phyloP scores from a whole-genome alignment of 2,329 filamentous ascomycete species.

The Colletotrichum godetiae region DNA sequence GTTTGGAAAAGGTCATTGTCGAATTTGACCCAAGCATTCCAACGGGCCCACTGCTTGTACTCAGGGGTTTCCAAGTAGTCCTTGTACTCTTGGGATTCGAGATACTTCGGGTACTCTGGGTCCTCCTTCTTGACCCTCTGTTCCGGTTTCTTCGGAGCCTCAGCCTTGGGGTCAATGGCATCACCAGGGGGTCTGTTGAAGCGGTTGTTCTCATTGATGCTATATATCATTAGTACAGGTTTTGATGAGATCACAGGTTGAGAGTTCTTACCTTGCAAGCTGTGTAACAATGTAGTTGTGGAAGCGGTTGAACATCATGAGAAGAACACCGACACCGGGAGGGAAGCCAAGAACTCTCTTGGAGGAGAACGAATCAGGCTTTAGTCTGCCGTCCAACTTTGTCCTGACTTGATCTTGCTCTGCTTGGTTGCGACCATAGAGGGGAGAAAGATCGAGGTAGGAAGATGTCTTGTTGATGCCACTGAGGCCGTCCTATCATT shows the following conservation, averaged over 20 bases:
- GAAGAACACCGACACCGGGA: slow-evolving; percentile 61
- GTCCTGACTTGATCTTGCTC: slow-evolving; percentile 63
- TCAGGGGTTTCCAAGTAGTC: background rate
- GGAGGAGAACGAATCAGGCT: slow-evolving; percentile 66
- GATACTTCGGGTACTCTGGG: too few relatives aligned
- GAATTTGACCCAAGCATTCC: slow-evolving; percentile 46
- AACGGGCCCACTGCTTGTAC: background rate
- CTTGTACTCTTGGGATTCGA: background rate
- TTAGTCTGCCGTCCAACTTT: slow-evolving; percentile 60
- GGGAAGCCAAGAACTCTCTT: slow-evolving; percentile 62
- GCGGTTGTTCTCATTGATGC: slow-evolving; percentile 54
- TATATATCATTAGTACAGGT: slow-evolving; percentile 35
- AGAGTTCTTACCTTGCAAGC: slow-evolving; percentile 30
- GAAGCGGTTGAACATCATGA: slow-evolving; percentile 63
- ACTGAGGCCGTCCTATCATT: slow-evolving; percentile 45
- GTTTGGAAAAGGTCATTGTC: slow-evolving; percentile 55
- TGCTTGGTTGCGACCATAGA: slow-evolving; percentile 63
- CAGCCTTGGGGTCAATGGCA: background rate
- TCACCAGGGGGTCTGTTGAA: slow-evolving; percentile 42
- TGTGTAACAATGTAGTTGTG: slow-evolving; percentile 40
- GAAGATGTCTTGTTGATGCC: slow-evolving; percentile 52
- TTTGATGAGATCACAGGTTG: background rate
- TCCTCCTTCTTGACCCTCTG: too few relatives aligned
- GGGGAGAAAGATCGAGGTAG: slow-evolving; percentile 58
- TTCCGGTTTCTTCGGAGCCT: too few relatives aligned